Conservation (phyloP, 495 filamentous ascomycete genomes). For the Cetradonia linearis region DNA sequence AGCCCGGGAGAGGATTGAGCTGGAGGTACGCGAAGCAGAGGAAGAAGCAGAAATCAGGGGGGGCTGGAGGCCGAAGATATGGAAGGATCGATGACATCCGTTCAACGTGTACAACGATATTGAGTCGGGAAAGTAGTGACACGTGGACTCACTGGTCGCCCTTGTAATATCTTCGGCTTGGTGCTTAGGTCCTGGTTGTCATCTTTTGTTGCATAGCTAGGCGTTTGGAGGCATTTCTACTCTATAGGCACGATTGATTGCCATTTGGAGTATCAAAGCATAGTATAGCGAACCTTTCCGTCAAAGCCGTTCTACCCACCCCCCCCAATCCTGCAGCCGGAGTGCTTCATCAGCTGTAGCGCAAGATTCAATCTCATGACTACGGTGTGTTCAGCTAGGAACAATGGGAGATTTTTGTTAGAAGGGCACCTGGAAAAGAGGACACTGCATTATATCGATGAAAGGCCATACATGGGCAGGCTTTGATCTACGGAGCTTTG, state of each 20-base stretch:
- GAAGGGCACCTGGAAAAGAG: neutral
- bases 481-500: neutral
- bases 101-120: conserved; percentile 1
- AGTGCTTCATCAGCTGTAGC: neutral
- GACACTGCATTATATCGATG: neutral
- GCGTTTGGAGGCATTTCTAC: conserved; percentile 14
- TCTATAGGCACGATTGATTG: conserved; percentile 9
- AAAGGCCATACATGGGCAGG: neutral
- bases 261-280: neutral
- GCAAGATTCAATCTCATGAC: neutral
- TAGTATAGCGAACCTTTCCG: neutral
- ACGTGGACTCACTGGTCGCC: neutral
- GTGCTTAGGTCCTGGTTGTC: neutral
- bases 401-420: neutral
- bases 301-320: neutral
- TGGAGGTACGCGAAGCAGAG: conserved; percentile 51
- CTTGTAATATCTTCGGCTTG: neutral
- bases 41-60: conserved; percentile 62
- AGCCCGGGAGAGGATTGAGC: conserved; percentile 83
- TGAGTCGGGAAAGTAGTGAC: conserved; percentile 12
- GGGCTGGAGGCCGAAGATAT: conserved; percentile 91
- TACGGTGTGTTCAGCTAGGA: neutral
- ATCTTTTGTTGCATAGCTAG: conserved; percentile 14
- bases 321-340: neutral
- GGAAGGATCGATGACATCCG: conserved; percentile 61